Conservation (phyloP, 768 basidiomycete genomes). For the Boletus huronensis region DNA sequence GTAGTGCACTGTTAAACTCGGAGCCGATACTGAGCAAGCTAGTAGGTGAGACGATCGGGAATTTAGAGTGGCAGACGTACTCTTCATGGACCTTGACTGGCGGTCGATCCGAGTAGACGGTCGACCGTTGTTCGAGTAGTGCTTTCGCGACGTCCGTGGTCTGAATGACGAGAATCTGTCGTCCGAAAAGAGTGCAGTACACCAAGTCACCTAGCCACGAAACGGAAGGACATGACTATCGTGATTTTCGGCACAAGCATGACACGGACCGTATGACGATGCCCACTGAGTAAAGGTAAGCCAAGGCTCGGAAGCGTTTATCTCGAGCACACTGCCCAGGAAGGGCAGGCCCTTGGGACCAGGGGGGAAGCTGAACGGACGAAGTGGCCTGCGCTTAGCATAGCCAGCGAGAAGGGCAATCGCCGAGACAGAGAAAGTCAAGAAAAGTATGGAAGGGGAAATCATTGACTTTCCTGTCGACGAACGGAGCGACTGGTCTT, state of each 20-base stretch:
- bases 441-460: constrained; percentile 6
- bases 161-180: constrained; percentile 33
- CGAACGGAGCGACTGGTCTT: constrained; percentile 5
- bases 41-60: constrained; percentile 1
- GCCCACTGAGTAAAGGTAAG: constrained; percentile 34
- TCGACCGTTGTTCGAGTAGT: constrained; percentile 36
- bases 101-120: constrained; percentile 38
- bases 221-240: not conserved
- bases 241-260: not conserved
- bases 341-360: constrained; percentile 33
- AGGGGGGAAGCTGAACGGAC: constrained; percentile 20
- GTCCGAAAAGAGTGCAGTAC: constrained; percentile 32
- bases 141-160: constrained; percentile 30
- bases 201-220: constrained; percentile 29
- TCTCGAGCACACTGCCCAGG: constrained; percentile 25
- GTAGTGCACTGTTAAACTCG: constrained; percentile 31
- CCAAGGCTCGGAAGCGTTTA: constrained; percentile 30
- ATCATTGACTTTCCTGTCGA: constrained; percentile 1
- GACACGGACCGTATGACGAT: constrained; percentile 20
- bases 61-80: constrained; percentile 9
- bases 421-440: constrained; percentile 1
- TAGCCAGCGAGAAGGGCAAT: constrained; percentile 8
- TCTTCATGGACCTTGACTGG: constrained; percentile 26
- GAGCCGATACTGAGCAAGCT: constrained; percentile 22
- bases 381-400: constrained; percentile 11